Conservation (phyloP, 2,329 filamentous ascomycete species). For the Penicillium thymicola region DNA sequence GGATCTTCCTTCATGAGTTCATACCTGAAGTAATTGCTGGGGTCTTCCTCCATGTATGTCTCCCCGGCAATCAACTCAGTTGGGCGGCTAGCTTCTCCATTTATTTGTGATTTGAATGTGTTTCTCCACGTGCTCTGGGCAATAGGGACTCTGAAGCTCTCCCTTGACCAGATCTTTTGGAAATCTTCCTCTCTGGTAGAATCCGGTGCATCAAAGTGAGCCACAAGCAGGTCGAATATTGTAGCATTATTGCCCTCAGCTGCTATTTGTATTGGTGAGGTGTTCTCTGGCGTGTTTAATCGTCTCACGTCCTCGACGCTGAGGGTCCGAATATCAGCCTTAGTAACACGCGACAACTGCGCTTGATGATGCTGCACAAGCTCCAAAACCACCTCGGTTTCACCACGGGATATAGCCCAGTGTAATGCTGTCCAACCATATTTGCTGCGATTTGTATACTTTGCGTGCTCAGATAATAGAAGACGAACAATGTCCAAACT, state of each 20-base stretch:
- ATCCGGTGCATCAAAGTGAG: not conserved
- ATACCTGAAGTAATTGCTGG: not conserved
- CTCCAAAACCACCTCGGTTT: not conserved
- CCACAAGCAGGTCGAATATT: not conserved
- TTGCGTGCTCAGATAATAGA: not conserved
- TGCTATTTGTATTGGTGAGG: not conserved
- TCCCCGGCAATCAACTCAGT: not conserved
- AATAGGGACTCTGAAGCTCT: not conserved
- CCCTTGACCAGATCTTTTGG: not conserved
- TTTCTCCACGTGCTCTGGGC: not conserved
- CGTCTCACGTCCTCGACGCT: not conserved
- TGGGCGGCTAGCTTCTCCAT: not conserved
- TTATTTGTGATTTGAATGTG: not conserved
- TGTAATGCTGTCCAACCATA: not conserved
- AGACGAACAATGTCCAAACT: not conserved
- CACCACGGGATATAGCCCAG: not conserved
- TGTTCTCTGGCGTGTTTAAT: not conserved
- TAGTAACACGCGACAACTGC: not conserved
- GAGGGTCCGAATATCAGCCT: not conserved
- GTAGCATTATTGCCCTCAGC: not conserved
- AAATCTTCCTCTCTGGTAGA: not conserved
- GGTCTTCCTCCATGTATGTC: not conserved
- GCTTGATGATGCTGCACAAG: not conserved
- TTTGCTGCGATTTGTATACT: not conserved
- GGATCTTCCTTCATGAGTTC: not conserved